Evolutionary conservation across 1,284 basidiomycete genomes (phyloP).

Genomic region (Termitomyces sp.): DNA sequence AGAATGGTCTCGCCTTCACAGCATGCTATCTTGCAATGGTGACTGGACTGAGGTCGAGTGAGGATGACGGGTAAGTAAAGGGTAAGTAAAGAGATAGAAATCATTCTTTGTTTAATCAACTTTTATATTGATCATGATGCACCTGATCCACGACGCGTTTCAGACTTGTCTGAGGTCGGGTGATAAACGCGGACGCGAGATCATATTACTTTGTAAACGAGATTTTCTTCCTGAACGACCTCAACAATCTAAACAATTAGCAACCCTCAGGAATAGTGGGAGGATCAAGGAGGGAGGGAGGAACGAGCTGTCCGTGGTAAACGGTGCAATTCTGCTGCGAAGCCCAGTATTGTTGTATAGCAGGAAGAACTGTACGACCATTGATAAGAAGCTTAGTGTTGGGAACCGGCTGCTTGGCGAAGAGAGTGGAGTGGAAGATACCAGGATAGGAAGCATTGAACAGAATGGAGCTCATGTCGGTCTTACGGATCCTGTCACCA

Average conservation of each 20-base stretch:
- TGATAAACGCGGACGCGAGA: too few species aligned
- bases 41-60: too few species aligned
- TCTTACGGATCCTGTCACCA: constrained; percentile 1
- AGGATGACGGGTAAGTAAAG: too few species aligned
- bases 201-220: too few species aligned
- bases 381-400: constrained; percentile 23
- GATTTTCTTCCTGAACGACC: too few species aligned
- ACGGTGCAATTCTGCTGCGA: constrained; percentile 21
- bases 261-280: constrained; percentile 16
- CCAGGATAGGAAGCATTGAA: constrained; percentile 24
- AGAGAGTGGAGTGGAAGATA: constrained; percentile 17
- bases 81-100: too few species aligned
- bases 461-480: constrained; percentile 7
- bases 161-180: too few species aligned
- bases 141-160: too few species aligned
- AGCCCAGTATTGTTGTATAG: constrained; percentile 21
- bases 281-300: constrained; percentile 18
- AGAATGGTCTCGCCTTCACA: too few species aligned
- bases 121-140: too few species aligned
- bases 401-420: constrained; percentile 18
- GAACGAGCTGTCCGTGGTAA: constrained; percentile 19
- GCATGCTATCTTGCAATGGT: too few species aligned
- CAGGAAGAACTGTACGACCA: constrained; percentile 20
- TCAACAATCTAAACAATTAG: constrained; percentile 3
- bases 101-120: too few species aligned